A percentile compares a stretch with the other conserved stretches of the same genome.
Evolutionary conservation across 2,329 filamentous ascomycete genomes (phyloP).

Genomic region (Corinectria fuckeliana): DNA sequence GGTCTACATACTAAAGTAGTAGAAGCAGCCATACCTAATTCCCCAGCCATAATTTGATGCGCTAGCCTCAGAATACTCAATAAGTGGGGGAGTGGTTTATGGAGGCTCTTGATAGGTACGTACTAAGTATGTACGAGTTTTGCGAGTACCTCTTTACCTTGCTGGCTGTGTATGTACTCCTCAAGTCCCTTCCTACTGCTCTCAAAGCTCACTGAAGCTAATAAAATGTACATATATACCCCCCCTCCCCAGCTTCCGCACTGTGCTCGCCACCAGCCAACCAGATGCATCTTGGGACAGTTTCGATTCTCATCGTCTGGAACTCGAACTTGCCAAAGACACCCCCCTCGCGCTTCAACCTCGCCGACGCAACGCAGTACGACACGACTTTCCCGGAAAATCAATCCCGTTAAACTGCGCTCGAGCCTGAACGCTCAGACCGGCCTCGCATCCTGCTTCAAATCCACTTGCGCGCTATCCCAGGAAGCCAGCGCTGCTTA

Average conservation of each 20-base stretch:
- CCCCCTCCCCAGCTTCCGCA: conserved; percentile 11
- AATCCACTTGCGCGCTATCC: neutral
- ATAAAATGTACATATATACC: conserved; percentile 1
- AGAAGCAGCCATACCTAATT: neutral
- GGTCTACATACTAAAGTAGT: too few species aligned
- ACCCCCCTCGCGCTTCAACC: conserved; percentile 18
- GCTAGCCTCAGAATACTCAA: neutral
- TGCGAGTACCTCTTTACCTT: neutral
- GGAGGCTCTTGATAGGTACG: neutral
- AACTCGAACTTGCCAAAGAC: conserved; percentile 27
- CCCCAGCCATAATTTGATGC: conserved; percentile 3
- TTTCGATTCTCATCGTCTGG: conserved; percentile 19
- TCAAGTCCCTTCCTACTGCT: neutral
- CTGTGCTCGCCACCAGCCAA: conserved; percentile 17
- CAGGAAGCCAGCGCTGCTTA: neutral
- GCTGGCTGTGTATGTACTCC: neutral
- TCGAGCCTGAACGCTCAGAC: neutral
- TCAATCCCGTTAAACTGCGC: neutral
- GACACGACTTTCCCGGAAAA: neutral
- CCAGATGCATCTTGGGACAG: conserved; percentile 27
- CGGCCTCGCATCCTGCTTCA: neutral
- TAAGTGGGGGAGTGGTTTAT: neutral
- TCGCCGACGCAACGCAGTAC: neutral
- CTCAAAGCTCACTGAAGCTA: neutral
- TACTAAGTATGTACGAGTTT: too few species aligned